A percentile compares a stretch with the other conserved stretches of the same genome.
Conservation (phyloP, 2,329 filamentous ascomycete species). For the Drechslera avenae region DNA sequence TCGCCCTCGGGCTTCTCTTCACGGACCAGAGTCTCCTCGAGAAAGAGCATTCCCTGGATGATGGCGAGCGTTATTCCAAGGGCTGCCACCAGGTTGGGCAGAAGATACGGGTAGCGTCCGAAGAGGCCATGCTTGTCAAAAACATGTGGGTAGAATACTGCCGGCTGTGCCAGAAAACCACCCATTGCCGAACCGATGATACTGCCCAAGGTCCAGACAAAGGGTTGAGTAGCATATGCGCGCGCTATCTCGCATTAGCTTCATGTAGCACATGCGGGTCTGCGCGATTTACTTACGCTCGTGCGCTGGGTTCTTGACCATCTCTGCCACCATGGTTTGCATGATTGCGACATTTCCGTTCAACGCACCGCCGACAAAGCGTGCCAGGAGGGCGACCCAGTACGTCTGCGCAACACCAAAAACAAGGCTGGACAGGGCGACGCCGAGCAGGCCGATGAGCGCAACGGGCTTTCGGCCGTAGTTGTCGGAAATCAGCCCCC, state of each 20-base stretch:
- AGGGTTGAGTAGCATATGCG: constrained; percentile 90
- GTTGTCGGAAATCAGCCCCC: constrained; percentile 49
- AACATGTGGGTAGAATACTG: constrained; percentile 70
- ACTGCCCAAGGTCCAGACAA: constrained; percentile 89
- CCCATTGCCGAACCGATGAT: constrained; percentile 87
- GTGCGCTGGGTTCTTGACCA: constrained; percentile 85
- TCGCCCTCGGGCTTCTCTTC: constrained; percentile 45
- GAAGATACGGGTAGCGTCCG: constrained; percentile 78
- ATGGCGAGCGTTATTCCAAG: constrained; percentile 78
- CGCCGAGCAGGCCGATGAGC: constrained; percentile 68
- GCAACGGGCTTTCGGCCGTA: constrained; percentile 51
- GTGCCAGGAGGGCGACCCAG: constrained; percentile 78
- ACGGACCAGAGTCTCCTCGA: constrained; percentile 71
- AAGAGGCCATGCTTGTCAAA: constrained; percentile 76
- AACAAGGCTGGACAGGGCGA: constrained; percentile 79
- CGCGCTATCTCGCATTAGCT: constrained; percentile 60
- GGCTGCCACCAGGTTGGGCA: constrained; percentile 87
- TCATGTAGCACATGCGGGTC: background rate
- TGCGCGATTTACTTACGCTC: constrained; percentile 67
- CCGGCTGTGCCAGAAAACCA: constrained; percentile 81
- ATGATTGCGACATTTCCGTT: constrained; percentile 94
- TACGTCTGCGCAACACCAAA: constrained; percentile 83
- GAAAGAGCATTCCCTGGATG: constrained; percentile 74
- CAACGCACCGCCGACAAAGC: constrained; percentile 77
- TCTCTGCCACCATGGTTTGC: constrained; percentile 90